Percentiles rank a stretch among this genome's conserved stretches.
phyloP scores from a whole-genome alignment of 345 rosid genomes.

The Nephelium lappaceum region DNA sequence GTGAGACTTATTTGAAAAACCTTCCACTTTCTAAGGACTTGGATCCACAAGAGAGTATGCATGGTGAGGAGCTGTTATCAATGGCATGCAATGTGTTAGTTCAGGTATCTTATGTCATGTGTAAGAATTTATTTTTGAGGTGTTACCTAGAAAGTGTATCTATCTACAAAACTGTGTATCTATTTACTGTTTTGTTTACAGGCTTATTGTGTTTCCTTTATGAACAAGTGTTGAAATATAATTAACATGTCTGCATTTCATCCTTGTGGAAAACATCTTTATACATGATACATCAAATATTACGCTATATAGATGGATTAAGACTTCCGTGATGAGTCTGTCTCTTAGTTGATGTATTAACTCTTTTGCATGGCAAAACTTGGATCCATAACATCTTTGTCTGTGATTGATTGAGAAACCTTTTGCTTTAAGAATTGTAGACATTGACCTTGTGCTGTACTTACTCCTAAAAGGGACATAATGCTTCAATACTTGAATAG shows the following conservation, averaged over 20 bases:
- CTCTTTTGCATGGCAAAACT: neutral
- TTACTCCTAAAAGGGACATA: neutral
- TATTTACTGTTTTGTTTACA: neutral
- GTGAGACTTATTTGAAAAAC: slow-evolving; percentile 67
- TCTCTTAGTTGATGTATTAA: neutral
- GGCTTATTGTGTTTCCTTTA: neutral
- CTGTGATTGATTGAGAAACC: neutral
- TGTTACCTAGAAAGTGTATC: neutral
- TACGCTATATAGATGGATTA: neutral
- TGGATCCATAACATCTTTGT: neutral
- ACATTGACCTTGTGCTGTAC: neutral
- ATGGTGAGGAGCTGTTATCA: slow-evolving; percentile 90
- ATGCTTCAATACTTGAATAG: neutral
- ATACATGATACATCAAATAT: neutral
- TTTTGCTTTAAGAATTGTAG: neutral
- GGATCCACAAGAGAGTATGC: slow-evolving; percentile 92
- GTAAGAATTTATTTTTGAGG: neutral
- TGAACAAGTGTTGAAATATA: slow-evolving; percentile 2
- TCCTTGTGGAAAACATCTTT: neutral
- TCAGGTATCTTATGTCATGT: slow-evolving; percentile 58
- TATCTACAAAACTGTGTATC: neutral
- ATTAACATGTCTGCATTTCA: neutral
- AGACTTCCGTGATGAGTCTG: neutral
- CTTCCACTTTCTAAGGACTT: slow-evolving; percentile 86
- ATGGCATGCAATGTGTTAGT: slow-evolving; percentile 73